A percentile compares a stretch with the other conserved stretches of the same genome.
Evolutionary conservation across 805 yeast genomes (phyloP).

Genomic region (Brettanomyces anomalus): DNA sequence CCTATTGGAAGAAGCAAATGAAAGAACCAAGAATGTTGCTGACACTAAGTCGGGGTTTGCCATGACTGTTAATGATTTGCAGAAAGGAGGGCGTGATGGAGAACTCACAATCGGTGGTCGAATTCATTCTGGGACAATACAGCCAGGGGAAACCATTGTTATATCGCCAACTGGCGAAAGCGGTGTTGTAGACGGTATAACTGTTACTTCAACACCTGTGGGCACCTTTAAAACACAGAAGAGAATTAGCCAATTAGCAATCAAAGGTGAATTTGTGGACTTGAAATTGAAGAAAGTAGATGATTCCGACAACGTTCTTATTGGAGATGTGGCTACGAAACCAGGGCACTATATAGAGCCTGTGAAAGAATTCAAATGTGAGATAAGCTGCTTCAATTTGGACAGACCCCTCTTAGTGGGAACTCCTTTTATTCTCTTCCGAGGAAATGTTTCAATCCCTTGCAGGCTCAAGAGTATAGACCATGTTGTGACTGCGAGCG

Average conservation of each 20-base stretch:
- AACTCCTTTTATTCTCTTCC: constrained; percentile 65
- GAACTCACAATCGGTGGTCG: constrained; percentile 55
- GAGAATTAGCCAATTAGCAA: constrained; percentile 27
- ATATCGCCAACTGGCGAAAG: constrained; percentile 43
- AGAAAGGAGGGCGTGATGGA: constrained; percentile 35
- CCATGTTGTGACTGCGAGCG: constrained; percentile 23
- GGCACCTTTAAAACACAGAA: constrained; percentile 14
- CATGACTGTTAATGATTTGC: constrained; percentile 57
- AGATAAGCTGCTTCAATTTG: constrained; percentile 55
- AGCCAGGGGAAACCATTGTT: constrained; percentile 58
- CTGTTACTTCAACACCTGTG: constrained; percentile 18
- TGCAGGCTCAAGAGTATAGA: constrained; percentile 49
- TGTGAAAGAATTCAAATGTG: constrained; percentile 41
- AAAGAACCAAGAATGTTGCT: constrained; percentile 7
- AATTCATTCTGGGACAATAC: constrained; percentile 57
- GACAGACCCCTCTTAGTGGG: constrained; percentile 73
- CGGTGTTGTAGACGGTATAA: constrained; percentile 32
- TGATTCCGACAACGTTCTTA: constrained; percentile 36
- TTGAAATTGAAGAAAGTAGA: constrained; percentile 31
- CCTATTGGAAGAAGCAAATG: constrained; percentile 29
- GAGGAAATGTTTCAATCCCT: constrained; percentile 66
- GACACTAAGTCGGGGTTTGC: constrained; percentile 35
- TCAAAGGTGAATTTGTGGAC: constrained; percentile 47
- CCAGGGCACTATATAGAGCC: constrained; percentile 26
- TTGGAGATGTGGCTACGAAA: constrained; percentile 57